Conservation (phyloP, 805 yeast genomes). For the Vanderwaltozyma polyspora region DNA sequence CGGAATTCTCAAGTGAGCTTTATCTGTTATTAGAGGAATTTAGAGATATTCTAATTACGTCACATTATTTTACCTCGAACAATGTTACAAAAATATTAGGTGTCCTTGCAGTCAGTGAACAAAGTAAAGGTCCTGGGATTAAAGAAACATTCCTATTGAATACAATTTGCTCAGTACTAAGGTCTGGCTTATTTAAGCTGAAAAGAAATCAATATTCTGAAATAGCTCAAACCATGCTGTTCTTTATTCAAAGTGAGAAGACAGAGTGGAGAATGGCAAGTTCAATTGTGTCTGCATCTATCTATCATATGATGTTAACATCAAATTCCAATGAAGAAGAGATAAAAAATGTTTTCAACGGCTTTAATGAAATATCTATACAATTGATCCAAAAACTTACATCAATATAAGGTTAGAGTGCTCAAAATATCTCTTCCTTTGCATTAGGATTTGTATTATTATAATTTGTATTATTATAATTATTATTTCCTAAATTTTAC, state of each 20-base stretch:
- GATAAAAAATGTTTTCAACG: neutral
- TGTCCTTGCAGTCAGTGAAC: constrained; percentile 5
- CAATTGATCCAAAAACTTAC: neutral
- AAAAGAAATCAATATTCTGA: constrained; percentile 14
- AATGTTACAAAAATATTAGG: constrained; percentile 12
- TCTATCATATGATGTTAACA: constrained; percentile 1
- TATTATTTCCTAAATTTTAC: too few relatives aligned
- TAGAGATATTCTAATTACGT: constrained; percentile 10
- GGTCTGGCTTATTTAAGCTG: neutral
- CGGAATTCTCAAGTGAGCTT: constrained; percentile 17
- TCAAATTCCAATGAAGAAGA: neutral
- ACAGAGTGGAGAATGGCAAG: constrained; percentile 18
- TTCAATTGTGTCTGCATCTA: constrained; percentile 7
- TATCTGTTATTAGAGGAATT: constrained; percentile 17
- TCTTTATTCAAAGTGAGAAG: constrained; percentile 7
- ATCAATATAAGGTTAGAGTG: too few relatives aligned
- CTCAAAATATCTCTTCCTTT: too few relatives aligned
- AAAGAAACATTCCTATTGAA: constrained; percentile 13
- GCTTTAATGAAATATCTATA: neutral
- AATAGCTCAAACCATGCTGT: constrained; percentile 14
- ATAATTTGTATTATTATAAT: too few relatives aligned
- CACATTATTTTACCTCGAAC: constrained; percentile 9
- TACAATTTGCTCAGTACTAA: constrained; percentile 8
- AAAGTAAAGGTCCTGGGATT: constrained; percentile 3
- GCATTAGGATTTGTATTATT: too few relatives aligned